Evolutionary conservation across 331 rosid genomes (phyloP).

Genomic region (Ulmus americana): DNA sequence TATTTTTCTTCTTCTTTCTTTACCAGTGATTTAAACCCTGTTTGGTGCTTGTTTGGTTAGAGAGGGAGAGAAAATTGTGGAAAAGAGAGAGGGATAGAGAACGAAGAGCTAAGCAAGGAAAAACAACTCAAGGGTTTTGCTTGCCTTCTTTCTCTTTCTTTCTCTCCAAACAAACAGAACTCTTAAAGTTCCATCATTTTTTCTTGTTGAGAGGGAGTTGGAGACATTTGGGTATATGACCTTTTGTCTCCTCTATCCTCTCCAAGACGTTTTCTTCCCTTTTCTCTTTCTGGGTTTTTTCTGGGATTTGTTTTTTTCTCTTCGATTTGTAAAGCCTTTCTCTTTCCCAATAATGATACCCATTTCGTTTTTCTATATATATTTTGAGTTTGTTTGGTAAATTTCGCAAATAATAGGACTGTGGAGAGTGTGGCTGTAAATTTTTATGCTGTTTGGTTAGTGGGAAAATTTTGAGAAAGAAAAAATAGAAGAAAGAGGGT

Average conservation of each 20-base stretch:
- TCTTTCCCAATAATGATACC: conserved; percentile 13
- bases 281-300: not conserved
- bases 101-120: conserved; percentile 43
- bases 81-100: conserved; percentile 45
- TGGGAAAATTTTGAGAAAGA: not conserved
- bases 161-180: conserved; percentile 32
- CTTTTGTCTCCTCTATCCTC: conserved; percentile 46
- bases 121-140: conserved; percentile 22
- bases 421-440: conserved; percentile 1
- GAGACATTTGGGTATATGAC: conserved; percentile 45
- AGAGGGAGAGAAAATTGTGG: conserved; percentile 17
- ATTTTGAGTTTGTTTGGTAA: conserved; percentile 1
- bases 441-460: conserved; percentile 14
- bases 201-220: conserved; percentile 38
- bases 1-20: conserved; percentile 5
- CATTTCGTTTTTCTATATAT: conserved; percentile 16
- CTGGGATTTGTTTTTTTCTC: not conserved
- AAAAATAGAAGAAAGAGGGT: conserved; percentile 14
- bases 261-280: conserved; percentile 19
- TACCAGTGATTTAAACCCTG: conserved; percentile 20
- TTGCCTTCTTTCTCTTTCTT: conserved; percentile 58
- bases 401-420: too few species aligned
- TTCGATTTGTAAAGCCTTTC: not conserved
- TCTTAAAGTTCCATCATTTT: not conserved
- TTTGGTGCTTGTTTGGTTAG: not conserved